A percentile compares a stretch with the other conserved stretches of the same genome.
These are phyloP conservation scores for Fraxinus baroniana DNA, from an alignment of 305 asterid species.

Conservation along the genomic window DNA sequence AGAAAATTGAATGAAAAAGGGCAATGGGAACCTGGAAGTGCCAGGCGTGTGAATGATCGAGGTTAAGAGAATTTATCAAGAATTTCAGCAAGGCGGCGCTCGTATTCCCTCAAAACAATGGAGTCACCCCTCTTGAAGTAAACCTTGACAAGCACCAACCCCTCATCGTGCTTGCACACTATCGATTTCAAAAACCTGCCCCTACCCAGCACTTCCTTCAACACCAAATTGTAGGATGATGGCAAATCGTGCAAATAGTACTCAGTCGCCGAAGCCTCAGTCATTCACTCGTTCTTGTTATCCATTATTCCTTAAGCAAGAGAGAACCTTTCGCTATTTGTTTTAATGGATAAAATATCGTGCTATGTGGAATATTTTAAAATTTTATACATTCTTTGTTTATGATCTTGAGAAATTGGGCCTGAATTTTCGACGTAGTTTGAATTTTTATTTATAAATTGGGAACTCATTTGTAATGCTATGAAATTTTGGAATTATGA, in stretches of 20 bases:
- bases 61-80: constrained; percentile 53
- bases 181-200: constrained; percentile 89
- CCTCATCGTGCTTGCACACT: constrained; percentile 96
- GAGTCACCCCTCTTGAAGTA: constrained; percentile 98
- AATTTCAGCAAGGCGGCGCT: constrained; percentile 64
- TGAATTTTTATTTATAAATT: too few species aligned
- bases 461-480: too few species aligned
- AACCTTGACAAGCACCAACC: constrained; percentile 92
- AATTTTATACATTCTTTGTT: too few species aligned
- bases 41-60: constrained; percentile 90
- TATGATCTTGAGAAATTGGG: too few species aligned
- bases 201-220: constrained; percentile 86
- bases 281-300: constrained; percentile 89
- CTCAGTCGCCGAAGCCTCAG: constrained; percentile 99
- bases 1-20: too few species aligned
- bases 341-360: background rate
- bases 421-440: too few species aligned
- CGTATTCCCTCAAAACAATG: constrained; percentile 81
- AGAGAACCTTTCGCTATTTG: background rate
- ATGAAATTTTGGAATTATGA: too few species aligned
- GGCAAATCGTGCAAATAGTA: constrained; percentile 96
- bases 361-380: background rate
- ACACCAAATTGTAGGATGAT: constrained; percentile 85
- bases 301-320: constrained; percentile 50
- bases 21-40: constrained; percentile 74